A percentile compares a stretch with the other conserved stretches of the same genome.
These are phyloP conservation scores for Penicilliopsis zonata DNA, from an alignment of 495 filamentous ascomycete species.

Conservation along the genomic window DNA sequence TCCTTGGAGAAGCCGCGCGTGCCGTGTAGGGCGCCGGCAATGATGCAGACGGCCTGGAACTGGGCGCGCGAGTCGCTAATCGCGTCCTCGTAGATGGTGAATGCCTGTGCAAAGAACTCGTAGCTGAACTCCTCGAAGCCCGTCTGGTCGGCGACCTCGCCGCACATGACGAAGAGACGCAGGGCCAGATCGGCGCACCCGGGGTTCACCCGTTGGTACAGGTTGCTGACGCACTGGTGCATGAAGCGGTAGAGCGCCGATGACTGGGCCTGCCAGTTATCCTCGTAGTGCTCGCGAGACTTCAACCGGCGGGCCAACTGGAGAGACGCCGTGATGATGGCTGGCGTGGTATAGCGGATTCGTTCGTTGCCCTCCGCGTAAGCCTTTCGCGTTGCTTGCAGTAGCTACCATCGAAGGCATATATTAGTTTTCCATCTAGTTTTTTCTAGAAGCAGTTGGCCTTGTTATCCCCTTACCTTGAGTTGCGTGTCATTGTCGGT, in stretches of 20 bases:
- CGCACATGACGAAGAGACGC: slow-evolving; percentile 80
- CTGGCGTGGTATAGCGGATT: slow-evolving; percentile 88
- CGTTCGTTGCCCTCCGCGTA: slow-evolving; percentile 90
- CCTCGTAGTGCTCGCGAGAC: slow-evolving; percentile 81
- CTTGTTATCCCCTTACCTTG: no score
- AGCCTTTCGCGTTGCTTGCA: slow-evolving; percentile 79
- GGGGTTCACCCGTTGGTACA: slow-evolving; percentile 75
- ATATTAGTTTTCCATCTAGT: no score
- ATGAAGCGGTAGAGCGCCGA: slow-evolving; percentile 90
- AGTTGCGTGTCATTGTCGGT: slow-evolving; percentile 87
- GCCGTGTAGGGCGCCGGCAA: slow-evolving; percentile 77
- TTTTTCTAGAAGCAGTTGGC: no score
- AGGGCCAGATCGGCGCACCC: slow-evolving; percentile 77
- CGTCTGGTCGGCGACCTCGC: slow-evolving; percentile 85
- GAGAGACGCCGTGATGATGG: slow-evolving; percentile 79
- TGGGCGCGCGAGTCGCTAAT: slow-evolving; percentile 92
- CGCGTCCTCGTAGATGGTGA: slow-evolving; percentile 94
- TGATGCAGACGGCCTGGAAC: slow-evolving; percentile 94
- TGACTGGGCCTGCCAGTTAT: slow-evolving; percentile 87
- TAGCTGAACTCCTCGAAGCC: slow-evolving; percentile 93
- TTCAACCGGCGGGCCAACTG: slow-evolving; percentile 87
- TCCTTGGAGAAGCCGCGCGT: slow-evolving; percentile 83
- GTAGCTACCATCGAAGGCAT: slow-evolving; percentile 45
- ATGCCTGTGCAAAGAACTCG: slow-evolving; percentile 97
- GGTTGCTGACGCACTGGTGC: slow-evolving; percentile 72